Base-by-base conservation (phyloP, 139 green algal genomes). In the Medakamo hakoo region DNA sequence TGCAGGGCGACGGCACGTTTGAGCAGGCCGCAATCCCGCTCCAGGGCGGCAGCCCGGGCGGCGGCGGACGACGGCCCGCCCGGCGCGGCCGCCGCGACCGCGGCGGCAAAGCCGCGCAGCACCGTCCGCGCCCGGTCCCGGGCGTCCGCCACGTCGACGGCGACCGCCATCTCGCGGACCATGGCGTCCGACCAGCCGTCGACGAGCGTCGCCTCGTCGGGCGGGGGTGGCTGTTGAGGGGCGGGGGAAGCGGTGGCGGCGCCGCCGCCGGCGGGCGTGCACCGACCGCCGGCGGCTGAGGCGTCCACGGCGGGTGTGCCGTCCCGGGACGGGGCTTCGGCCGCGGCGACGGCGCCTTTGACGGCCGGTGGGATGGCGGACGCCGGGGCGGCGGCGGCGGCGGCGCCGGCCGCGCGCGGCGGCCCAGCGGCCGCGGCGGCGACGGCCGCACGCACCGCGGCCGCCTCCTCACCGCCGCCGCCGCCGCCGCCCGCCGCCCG, bases 1-100 rank as follows among this genome's bases (percentile, higher is more conserved):
- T 93, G 86, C 4, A 93, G 88, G 65, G 81, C 74, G 24, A 93
- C 85, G 9, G 86, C 86, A 9, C 83, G 79, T 73, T 94, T 94
- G 5, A 94, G 68, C 49, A 94, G 82, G 3, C 60, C 60, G 59
- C 88, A 83, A 27, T 87, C 82, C 1, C 67, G 58, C 57, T 63
- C 55, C 59, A n/a, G 55, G 68, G 64, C 58, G 86, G 67, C 70
- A 63, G 28, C 71, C 82, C 56, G 67, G 78, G 63, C 20, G 25
- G 31, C 30, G 63, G 26, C 58, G 28, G 55, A 25, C 3, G 31
- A 30, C 55, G 5, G 2, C 31, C 18, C 27, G 22, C 28, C 30
- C n/a, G n/a, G n/a, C 63, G 59, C 56, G 30, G 69, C 60, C 60
- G 71, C 28, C 56, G 73, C 48, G 0, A 86, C 71, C 31, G 81